phyloP scores from a whole-genome alignment of 805 yeast species.

The Yarrowia bubula region DNA sequence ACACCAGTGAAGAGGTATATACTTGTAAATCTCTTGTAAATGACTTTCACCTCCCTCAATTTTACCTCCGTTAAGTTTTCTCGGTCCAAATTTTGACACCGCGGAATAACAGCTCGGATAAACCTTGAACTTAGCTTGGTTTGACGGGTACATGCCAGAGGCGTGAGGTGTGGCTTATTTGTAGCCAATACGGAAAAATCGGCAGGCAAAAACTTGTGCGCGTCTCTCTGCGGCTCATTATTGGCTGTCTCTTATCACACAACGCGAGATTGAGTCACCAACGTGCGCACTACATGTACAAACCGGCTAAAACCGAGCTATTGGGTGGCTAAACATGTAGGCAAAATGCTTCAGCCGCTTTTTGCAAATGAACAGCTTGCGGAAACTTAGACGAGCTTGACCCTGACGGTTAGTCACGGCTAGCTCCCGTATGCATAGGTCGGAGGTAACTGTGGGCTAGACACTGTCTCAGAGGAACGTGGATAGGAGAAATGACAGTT shows the following conservation, averaged over 20 bases:
- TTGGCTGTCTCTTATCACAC: background rate
- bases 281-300: background rate
- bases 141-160: background rate
- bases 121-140: constrained; percentile 15
- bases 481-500: too few relatives aligned
- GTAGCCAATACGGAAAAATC: background rate
- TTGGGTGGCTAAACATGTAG: background rate
- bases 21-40: background rate
- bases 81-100: background rate
- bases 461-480: background rate
- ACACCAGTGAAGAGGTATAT: background rate
- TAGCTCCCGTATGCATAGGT: too few relatives aligned
- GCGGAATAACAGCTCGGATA: constrained; percentile 17
- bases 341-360: constrained; percentile 13
- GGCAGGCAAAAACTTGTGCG: background rate
- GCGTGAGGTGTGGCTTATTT: background rate
- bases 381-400: background rate
- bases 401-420: background rate
- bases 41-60: background rate
- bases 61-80: background rate
- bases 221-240: constrained; percentile 3
- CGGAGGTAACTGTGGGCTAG: background rate
- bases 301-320: background rate
- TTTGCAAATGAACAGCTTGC: background rate
- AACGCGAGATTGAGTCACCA: background rate